Evolutionary conservation across 139 green algal genomes (phyloP).

Genomic region (Pseudopediastrum boryanum): DNA sequence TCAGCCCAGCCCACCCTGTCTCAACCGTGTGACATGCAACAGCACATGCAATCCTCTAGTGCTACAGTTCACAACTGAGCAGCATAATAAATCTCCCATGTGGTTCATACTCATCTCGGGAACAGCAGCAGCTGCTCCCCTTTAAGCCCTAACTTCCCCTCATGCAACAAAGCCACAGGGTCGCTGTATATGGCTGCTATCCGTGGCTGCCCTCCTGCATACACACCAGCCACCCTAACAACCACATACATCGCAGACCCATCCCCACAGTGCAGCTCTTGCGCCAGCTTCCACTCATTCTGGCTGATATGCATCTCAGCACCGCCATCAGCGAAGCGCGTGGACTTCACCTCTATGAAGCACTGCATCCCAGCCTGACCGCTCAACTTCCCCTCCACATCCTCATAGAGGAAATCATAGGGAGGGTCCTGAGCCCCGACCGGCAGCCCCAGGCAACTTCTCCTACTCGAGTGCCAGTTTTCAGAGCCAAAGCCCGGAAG

Average conservation of each 20-base stretch:
- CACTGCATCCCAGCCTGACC: neutral
- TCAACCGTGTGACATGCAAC: too few species aligned
- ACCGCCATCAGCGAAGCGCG: too few species aligned
- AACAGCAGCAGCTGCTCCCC: slow-evolving; percentile 13
- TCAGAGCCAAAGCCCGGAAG: slow-evolving; percentile 2
- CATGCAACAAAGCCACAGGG: neutral
- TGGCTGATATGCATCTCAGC: neutral
- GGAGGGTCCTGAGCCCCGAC: neutral
- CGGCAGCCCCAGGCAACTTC: too few species aligned
- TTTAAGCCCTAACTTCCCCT: neutral
- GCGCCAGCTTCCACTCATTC: neutral
- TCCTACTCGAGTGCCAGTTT: too few species aligned
- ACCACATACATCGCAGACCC: neutral
- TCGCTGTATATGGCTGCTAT: neutral
- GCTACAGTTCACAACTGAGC: too few species aligned
- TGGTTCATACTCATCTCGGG: too few species aligned
- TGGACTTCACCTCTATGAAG: slow-evolving; percentile 13
- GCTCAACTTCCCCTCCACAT: neutral
- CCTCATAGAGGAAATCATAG: slow-evolving; percentile 9
- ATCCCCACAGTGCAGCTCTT: neutral
- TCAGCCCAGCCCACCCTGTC: too few species aligned
- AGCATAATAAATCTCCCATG: too few species aligned
- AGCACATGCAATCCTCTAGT: too few species aligned
- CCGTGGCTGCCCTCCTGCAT: neutral
- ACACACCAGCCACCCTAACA: neutral